Evolutionary conservation across 495 filamentous ascomycete species (phyloP), one percentile per base, ranked within the genome.

Genomic region (Podospora tetraspora): DNA sequence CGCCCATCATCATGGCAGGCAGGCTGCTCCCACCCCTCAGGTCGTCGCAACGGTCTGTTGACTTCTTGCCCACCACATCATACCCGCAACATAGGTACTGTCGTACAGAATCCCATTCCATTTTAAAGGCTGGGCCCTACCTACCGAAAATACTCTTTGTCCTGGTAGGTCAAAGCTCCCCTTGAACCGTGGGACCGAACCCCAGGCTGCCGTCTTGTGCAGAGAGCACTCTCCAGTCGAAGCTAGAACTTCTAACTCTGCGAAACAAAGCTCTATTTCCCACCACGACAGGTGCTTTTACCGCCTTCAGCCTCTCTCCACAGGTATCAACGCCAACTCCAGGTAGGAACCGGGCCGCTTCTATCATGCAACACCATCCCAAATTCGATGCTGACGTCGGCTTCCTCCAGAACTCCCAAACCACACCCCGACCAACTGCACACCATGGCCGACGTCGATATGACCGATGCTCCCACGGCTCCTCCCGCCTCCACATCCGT

Each of bases 371-470:
- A n/a, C 16, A 52, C 16, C 43, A 52, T 52, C 16, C 43, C 43
- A 52, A 8, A 52, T 52, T 52, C 19, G 19, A 52, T 52, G 16
- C 43, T 52, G 19, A 52, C 43, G 5, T 6, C 16, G 7, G 43
- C 43, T 21, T n/a, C 24, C 10, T 22, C 24, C 64, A 34, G 24
- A 56, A 24, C 22, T 13, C 37, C 56, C 12, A 63, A 63, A 62
- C 64, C 16, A 70, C 63, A 34, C 66, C 67, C 8, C 71, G 27
- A 61, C 34, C 29, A 22, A 22, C 27, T 34, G 30, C 34, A 34
- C n/a, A 69, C 57, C 37, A 99, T 99, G 95, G 91, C 94, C 66
- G 96, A 99, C 80, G 91, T 98, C 59, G 93, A 97, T 71, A 98
- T 98, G 96, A 89, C 91, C 64, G 95, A 99, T 80, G 92, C 89